A percentile compares a stretch with the other conserved stretches of the same genome.
Evolutionary conservation across 2,329 filamentous ascomycete species (phyloP).

Genomic region (Sporothrix dimorphospora): DNA sequence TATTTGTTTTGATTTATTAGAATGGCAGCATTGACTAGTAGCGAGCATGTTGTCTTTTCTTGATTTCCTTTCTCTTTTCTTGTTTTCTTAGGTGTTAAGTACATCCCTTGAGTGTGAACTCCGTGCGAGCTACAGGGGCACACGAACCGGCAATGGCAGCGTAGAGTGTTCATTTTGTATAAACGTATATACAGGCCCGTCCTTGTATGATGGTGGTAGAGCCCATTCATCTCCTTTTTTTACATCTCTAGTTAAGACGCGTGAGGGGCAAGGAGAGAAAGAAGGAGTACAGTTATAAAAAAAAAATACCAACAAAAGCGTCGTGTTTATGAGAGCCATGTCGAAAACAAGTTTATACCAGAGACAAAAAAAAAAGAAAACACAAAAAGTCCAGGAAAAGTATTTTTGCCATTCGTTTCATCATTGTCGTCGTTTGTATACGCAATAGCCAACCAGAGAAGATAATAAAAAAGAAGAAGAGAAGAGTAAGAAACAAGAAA

Average conservation of each 20-base stretch:
- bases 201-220: too few species aligned
- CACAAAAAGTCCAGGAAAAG: not conserved
- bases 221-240: too few species aligned
- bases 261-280: too few species aligned
- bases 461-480: conserved; percentile 4
- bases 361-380: not conserved
- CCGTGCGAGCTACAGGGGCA: too few species aligned
- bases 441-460: conserved; percentile 22
- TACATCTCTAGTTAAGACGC: too few species aligned
- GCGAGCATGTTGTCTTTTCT: not conserved
- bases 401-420: conserved; percentile 29
- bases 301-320: not conserved
- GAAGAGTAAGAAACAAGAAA: conserved; percentile 1
- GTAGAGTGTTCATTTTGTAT: too few species aligned
- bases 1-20: not conserved
- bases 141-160: too few species aligned
- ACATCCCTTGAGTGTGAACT: too few species aligned
- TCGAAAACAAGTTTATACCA: not conserved
- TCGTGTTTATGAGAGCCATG: not conserved
- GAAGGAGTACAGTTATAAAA: too few species aligned
- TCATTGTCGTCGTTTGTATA: conserved; percentile 33
- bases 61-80: not conserved
- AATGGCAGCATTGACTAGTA: not conserved
- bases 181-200: too few species aligned
- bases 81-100: not conserved